phyloP scores from a whole-genome alignment of 2,329 filamentous ascomycete species.

The Aspergillus fructus region DNA sequence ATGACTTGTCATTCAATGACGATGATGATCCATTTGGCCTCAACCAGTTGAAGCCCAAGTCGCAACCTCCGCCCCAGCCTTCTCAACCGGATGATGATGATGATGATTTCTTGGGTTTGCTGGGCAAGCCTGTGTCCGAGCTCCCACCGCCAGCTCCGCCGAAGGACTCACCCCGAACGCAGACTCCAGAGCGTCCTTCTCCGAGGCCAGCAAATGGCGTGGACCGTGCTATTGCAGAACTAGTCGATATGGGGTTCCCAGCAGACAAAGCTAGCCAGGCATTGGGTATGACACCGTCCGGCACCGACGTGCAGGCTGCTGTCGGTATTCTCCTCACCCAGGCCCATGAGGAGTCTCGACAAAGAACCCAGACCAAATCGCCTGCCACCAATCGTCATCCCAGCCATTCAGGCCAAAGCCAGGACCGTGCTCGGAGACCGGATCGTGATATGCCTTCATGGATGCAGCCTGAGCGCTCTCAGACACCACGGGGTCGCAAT shows the following conservation, averaged over 20 bases:
- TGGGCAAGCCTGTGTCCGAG: slow-evolving; percentile 60
- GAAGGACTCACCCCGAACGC: slow-evolving; percentile 15
- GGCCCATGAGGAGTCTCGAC: slow-evolving; percentile 79
- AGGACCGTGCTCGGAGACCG: slow-evolving; percentile 25
- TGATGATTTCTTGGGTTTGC: slow-evolving; percentile 62
- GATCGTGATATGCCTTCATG: slow-evolving; percentile 54
- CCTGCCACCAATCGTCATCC: slow-evolving; percentile 19
- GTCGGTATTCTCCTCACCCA: slow-evolving; percentile 89
- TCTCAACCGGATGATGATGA: slow-evolving; percentile 52
- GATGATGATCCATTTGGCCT: slow-evolving; percentile 85
- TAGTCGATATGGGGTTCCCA: slow-evolving; percentile 94
- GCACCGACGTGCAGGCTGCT: slow-evolving; percentile 78
- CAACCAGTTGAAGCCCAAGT: slow-evolving; percentile 58
- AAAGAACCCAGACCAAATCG: slow-evolving; percentile 54
- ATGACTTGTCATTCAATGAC: slow-evolving; percentile 44
- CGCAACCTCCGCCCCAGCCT: slow-evolving; percentile 49
- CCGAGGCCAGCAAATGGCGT: slow-evolving; percentile 51
- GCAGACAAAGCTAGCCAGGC: slow-evolving; percentile 79
- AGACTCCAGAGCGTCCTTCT: slow-evolving; percentile 18
- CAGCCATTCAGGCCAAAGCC: slow-evolving; percentile 24
- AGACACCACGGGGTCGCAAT: slow-evolving; percentile 24
- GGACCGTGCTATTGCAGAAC: slow-evolving; percentile 78
- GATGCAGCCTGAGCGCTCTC: slow-evolving; percentile 56
- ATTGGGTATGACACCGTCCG: slow-evolving; percentile 74
- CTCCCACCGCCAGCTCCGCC: slow-evolving; percentile 39